Evolutionary conservation across 2,329 filamentous ascomycete genomes (phyloP), one percentile per base, ranked within the genome.

Genomic region (Sordariomycetes sp.): DNA sequence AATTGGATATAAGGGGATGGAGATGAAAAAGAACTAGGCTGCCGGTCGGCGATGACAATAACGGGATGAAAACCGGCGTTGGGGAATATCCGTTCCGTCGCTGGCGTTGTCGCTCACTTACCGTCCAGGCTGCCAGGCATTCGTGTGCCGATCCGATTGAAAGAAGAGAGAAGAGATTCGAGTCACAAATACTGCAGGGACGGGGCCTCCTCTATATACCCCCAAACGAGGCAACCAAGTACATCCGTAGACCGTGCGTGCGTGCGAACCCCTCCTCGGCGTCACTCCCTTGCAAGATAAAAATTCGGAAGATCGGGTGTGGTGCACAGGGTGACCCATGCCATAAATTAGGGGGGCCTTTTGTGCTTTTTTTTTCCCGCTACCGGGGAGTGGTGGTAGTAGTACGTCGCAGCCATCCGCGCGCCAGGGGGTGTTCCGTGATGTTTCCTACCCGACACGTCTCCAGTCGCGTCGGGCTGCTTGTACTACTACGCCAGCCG

Each of bases 81-180:
- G 45, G 3, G 42, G 45, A 50, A 50, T 22, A 3, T 50, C 45
- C 45, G 45, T 50, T 50, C 8, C 39, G 24, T 56, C 55, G 55
- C 39, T 34, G 35, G 24, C 52, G n/a, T n/a, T n/a, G n/a, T n/a
- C n/a, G n/a, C 34, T 35, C 52, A 48, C 55, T 56, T 56, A 56
- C 55, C 55, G 52, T 56, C 55, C 55, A 56, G 55, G 55, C 55
- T 56, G 45, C 55, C 55, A 56, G 55, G 45, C 55, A n/a, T 56
- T 52, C 48, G 55, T 28, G 32, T 56, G 28, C 48, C 52, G 55
- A 34, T 52, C 55, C 55, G 55, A 34, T 52, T 56, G 55, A 39
- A 10, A n/a, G n/a, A 28, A 42, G 28, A 32, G 52, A 36, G 22
- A 51, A 28, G 48, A 52, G 55, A 52, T 10, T 35, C 10, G 8